phyloP scores from a whole-genome alignment of 192 early-diverging fungal genomes.

The Coemansia sp. region DNA sequence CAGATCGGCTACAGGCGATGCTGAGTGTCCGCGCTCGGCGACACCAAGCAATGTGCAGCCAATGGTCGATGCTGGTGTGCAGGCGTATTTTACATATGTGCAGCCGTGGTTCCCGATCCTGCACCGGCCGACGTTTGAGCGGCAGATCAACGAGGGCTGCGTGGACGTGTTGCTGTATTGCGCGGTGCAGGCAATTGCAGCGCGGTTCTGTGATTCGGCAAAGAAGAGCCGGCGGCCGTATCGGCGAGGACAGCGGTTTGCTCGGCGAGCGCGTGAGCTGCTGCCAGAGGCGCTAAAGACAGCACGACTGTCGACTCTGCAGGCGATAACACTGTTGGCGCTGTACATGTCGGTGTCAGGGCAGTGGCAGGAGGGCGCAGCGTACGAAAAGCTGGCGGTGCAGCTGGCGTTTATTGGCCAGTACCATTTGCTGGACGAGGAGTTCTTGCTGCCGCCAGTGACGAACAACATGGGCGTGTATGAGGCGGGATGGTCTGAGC shows the following conservation, averaged over 20 bases:
- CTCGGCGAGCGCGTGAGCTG: constrained; percentile 22
- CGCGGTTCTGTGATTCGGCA: constrained; percentile 17
- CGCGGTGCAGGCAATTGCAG: constrained; percentile 40
- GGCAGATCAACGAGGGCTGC: constrained; percentile 25
- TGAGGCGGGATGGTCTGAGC: constrained; percentile 50
- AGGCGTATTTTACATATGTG: constrained; percentile 44
- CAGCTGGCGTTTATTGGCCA: constrained; percentile 50
- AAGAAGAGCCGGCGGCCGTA: constrained; percentile 17
- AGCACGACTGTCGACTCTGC: constrained; percentile 34
- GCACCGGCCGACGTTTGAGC: constrained; percentile 50
- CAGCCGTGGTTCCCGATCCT: constrained; percentile 54
- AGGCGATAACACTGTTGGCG: constrained; percentile 35
- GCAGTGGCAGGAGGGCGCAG: constrained; percentile 47
- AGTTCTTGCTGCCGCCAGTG: constrained; percentile 48
- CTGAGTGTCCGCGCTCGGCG: background rate
- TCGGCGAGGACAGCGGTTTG: constrained; percentile 30
- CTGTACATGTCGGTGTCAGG: constrained; percentile 51
- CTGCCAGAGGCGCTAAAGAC: constrained; percentile 19
- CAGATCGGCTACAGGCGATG: background rate
- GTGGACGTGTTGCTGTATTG: constrained; percentile 44
- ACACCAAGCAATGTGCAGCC: constrained; percentile 1
- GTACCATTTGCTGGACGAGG: constrained; percentile 52
- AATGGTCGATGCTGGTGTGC: constrained; percentile 32
- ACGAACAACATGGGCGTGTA: constrained; percentile 47
- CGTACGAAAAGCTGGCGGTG: constrained; percentile 48